These are phyloP conservation scores for Solanum bukasovii DNA, from an alignment of 257 asterid species.

Conservation along the genomic window DNA sequence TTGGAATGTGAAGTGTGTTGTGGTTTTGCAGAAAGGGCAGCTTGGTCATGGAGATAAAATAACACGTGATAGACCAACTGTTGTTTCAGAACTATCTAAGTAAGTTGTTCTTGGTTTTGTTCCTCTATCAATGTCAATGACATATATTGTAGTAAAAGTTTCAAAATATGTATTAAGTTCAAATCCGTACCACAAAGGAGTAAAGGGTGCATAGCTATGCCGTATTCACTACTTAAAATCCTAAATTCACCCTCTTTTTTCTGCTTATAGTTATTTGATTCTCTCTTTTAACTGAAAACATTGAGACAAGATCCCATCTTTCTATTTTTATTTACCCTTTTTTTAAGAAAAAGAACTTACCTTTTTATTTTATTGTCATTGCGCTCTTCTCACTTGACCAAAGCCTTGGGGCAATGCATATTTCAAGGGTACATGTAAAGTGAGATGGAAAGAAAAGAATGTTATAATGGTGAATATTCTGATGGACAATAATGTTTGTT, in stretches of 20 bases:
- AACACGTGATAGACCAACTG: slow-evolving; percentile 79
- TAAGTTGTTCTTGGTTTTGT: slow-evolving; percentile 13
- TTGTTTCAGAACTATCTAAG: slow-evolving; percentile 76
- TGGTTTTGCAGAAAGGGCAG: slow-evolving; percentile 70
- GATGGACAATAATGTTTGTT: not conserved
- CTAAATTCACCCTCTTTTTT: not conserved
- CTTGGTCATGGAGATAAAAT: slow-evolving; percentile 94
- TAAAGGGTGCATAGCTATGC: not conserved
- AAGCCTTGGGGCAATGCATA: not conserved
- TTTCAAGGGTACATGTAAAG: not conserved
- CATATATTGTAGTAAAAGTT: not conserved
- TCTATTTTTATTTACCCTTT: not conserved
- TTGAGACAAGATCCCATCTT: not conserved
- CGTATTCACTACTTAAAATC: not conserved
- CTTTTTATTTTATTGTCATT: not conserved
- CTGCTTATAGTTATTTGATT: not conserved
- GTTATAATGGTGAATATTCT: not conserved
- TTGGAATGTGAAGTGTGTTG: not conserved
- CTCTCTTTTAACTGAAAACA: not conserved
- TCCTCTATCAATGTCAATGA: not conserved
- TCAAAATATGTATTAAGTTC: not conserved
- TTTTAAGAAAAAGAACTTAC: not conserved
- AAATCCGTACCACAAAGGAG: not conserved
- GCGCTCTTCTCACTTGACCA: not conserved
- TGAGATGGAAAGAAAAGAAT: not conserved